Evolutionary conservation across 2,329 filamentous ascomycete species (phyloP), one percentile per base, ranked within the genome.

Genomic region (Fonsecaea pugnacius): DNA sequence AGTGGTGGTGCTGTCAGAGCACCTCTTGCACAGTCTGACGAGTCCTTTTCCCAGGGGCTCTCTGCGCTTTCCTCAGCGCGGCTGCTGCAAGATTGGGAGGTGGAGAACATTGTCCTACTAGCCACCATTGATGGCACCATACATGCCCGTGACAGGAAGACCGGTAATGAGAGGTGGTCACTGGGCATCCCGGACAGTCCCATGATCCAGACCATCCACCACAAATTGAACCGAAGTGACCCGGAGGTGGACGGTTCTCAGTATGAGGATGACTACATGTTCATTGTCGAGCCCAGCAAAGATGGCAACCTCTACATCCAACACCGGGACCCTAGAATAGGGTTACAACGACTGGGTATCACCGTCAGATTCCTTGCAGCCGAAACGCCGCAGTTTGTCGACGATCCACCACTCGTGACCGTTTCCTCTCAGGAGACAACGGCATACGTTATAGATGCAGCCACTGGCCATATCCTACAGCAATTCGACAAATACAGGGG

Each of bases 31-130:
- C 82, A 83, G 77, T 86, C 85, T 80, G 85, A 84, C 76, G 79
- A 80, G 63, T 82, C 84, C 77, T 32, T 43, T 18, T 35, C 55
- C 18, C 36, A 50, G 21, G 88, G 87, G 73, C 83, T 90, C 79
- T 86, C 89, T 83, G 89, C 91, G 90, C 90, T 89, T 89, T 89
- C 91, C 77, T 84, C 85, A 90, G 94, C 92, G 93, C 93, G 94
- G 88, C 96, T 90, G 85, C 85, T 98, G 86, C 90, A 93, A 87
- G 94, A 97, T 83, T 98, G 94, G 94, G 92, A 97, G 90, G 93
- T 97, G 82, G 94, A 98, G 91, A 93, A 98, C 84, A 96, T 97
- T 87, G 91, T 98, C 82, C 91, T 99, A 84, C 85, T 99, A 90
- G 94, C 95, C 91, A 98, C 95, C 86, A 91, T 98, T 87, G 93